phyloP scores from a whole-genome alignment of 257 asterid species.

The Nicotiana tomentosiformis region DNA sequence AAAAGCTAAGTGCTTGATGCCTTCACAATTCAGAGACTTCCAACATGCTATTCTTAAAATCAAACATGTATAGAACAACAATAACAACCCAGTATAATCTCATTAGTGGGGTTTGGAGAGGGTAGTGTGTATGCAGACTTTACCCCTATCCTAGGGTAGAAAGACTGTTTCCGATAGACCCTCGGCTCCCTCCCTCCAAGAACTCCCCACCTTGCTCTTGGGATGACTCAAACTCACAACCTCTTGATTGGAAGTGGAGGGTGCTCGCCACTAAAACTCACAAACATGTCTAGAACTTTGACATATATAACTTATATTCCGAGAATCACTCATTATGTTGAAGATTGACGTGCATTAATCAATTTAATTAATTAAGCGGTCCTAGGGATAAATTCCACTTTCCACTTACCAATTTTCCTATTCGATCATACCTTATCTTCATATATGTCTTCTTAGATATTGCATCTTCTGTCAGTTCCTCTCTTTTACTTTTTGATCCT shows the following conservation, averaged over 20 bases:
- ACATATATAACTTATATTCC: not conserved
- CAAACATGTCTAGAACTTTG: not conserved
- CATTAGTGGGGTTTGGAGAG: no score
- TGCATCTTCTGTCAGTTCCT: not conserved
- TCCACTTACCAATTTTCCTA: not conserved
- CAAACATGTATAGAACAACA: not conserved
- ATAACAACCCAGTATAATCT: no score
- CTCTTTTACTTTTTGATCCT: not conserved
- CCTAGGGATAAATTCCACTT: slow-evolving; percentile 3
- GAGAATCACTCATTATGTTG: not conserved
- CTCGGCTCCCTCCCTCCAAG: no score
- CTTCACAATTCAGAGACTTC: not conserved
- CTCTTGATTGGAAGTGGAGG: no score
- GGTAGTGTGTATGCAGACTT: no score
- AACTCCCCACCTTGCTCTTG: no score
- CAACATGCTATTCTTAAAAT: not conserved
- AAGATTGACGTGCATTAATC: not conserved
- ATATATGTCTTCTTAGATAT: not conserved
- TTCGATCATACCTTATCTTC: not conserved
- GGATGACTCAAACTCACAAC: no score
- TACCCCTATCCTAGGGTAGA: no score
- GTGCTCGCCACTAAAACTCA: no score
- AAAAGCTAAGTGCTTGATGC: not conserved
- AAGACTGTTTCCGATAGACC: no score
- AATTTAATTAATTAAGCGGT: not conserved